Conservation (phyloP, 768 basidiomycete species). For the Termitomyces sp. region DNA sequence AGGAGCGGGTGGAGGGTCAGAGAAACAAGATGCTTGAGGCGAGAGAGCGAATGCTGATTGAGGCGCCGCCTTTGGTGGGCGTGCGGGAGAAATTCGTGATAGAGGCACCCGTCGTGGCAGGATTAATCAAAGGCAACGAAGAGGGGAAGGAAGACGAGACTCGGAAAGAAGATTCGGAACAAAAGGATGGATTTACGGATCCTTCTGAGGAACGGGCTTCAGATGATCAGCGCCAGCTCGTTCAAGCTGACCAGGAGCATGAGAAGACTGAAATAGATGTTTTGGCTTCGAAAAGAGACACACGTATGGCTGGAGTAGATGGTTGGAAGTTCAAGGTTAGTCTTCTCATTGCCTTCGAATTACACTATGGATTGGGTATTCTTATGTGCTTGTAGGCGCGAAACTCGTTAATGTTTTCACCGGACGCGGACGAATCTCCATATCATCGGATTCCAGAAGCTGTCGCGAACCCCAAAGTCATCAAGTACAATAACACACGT, state of each 20-base stretch:
- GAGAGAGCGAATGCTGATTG: conserved; percentile 70
- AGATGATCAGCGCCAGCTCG: conserved; percentile 12
- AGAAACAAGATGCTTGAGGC: conserved; percentile 62
- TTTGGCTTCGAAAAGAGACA: conserved; percentile 78
- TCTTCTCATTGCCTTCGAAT: neutral
- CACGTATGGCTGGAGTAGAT: conserved; percentile 67
- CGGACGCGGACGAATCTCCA: conserved; percentile 85
- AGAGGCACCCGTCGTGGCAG: conserved; percentile 53
- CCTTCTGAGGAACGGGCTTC: conserved; percentile 17
- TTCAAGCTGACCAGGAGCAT: conserved; percentile 23
- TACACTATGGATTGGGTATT: neutral
- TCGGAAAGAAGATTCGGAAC: conserved; percentile 4
- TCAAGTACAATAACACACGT: conserved; percentile 81
- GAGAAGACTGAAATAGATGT: conserved; percentile 51
- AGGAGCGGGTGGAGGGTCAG: conserved; percentile 71
- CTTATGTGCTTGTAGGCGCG: conserved; percentile 56
- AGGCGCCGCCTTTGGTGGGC: conserved; percentile 57
- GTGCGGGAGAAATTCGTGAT: conserved; percentile 67
- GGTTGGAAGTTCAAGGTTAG: conserved; percentile 80
- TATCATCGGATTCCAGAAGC: conserved; percentile 47
- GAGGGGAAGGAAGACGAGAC: conserved; percentile 20
- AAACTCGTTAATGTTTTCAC: conserved; percentile 93
- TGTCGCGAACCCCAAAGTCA: conserved; percentile 48
- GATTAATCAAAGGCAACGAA: conserved; percentile 44
- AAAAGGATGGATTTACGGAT: conserved; percentile 20